Base-by-base conservation (phyloP, 2,329 filamentous ascomycete genomes). In the Xylaria sp. region DNA sequence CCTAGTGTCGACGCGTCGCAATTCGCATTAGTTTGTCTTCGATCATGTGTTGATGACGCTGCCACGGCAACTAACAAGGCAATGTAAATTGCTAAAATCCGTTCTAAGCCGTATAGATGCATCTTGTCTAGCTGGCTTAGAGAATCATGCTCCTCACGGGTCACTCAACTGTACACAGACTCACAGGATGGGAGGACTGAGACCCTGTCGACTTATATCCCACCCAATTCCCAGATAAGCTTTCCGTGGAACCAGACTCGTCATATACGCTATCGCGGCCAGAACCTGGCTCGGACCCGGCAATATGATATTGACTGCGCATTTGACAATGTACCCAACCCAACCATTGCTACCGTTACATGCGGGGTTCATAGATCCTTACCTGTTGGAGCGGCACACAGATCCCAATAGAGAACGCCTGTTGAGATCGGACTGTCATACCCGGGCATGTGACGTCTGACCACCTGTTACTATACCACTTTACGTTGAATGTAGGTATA, bases 1-100 rank as follows among this genome's bases (percentile, higher is more conserved):
- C 72, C 67, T 52, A 79, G 73, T 20, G 75, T 72, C 2, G 62
- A 20, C 10, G 31, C 66, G 51, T 73, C 55, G 63, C 75, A 76
- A 39, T 44, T 51, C 3, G 46, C 56, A 39, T 46, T 60, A 13
- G 28, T 60, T 37, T 72, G 73, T 58, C 69, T 71, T 34, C 31
- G 70, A 18, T 57, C 50, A 13, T 70, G 39, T n/a, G 37, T 50
- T n/a, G 64, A 64, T 13, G 71, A 63, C 41, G 51, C 44, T 20
- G 13, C 63, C 34, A 65, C 37, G n/a, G 37, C 50, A 55, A 57
- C 57, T 23, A 68, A 59, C 51, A 64, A 54, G 10, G 66, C 61
- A 12, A 71, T 58, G 55, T 67, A 46, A 48, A 55, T 41, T 56
- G 52, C 39, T 50, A 65, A 39, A 56, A 69, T 15, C 37, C 65